Conservation (phyloP, 108 stramenopile genomes). For the Nannochloropsis gaditana region DNA sequence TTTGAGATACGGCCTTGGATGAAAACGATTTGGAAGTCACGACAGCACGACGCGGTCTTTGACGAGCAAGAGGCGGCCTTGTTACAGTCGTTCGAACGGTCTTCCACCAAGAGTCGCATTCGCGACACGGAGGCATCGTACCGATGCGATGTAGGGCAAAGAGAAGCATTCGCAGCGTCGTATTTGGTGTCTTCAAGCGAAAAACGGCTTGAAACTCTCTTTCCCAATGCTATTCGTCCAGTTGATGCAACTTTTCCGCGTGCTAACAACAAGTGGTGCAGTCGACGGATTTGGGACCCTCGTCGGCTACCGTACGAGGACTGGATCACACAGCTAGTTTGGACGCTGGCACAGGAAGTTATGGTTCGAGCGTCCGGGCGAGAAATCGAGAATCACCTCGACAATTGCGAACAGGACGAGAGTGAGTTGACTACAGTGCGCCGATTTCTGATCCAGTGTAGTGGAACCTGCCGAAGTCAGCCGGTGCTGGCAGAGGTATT, state of each 20-base stretch:
- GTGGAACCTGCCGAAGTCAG: neutral
- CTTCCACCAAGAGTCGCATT: neutral
- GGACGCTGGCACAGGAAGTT: neutral
- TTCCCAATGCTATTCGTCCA: neutral
- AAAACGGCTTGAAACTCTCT: neutral
- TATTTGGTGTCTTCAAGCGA: neutral
- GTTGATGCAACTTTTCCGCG: neutral
- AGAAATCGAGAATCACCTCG: neutral
- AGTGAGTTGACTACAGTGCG: neutral
- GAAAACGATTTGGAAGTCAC: neutral
- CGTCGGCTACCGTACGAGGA: neutral
- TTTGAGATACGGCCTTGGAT: slow-evolving; percentile 1
- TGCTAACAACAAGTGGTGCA: neutral
- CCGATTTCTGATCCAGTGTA: neutral
- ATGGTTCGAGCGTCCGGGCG: neutral
- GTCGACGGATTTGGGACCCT: neutral
- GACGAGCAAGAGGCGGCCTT: neutral
- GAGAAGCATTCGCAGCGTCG: neutral
- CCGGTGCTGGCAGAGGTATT: slow-evolving; percentile 6
- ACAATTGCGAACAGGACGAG: neutral
- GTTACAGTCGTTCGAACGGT: neutral
- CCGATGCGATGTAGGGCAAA: neutral
- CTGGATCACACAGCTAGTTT: neutral
- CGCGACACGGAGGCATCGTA: neutral
- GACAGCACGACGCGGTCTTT: neutral